These are phyloP conservation scores for Bruguiera parviflora DNA, from an alignment of 345 rosid genomes.

Conservation along the genomic window DNA sequence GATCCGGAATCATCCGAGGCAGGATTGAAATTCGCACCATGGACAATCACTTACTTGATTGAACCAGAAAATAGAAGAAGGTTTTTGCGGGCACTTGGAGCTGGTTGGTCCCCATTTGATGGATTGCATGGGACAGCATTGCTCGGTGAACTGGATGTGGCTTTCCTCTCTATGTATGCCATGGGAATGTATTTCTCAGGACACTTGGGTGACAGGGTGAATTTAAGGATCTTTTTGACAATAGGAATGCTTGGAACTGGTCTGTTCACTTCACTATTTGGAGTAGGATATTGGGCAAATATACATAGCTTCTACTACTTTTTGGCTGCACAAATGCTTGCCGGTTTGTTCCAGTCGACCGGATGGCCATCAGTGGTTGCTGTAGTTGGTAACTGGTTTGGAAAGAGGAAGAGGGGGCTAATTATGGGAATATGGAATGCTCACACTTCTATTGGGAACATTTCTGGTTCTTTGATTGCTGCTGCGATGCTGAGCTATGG, in stretches of 20 bases:
- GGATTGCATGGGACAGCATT: slow-evolving; percentile 57
- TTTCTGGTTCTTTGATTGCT: slow-evolving; percentile 67
- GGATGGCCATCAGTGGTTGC: slow-evolving; percentile 97
- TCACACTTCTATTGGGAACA: slow-evolving; percentile 81
- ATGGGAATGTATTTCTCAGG: slow-evolving; percentile 80
- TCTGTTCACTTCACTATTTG: slow-evolving; percentile 64
- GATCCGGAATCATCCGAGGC: slow-evolving; percentile 50
- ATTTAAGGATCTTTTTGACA: slow-evolving; percentile 65
- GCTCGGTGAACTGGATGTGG: slow-evolving; percentile 74
- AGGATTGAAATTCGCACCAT: slow-evolving; percentile 30
- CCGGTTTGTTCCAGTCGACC: slow-evolving; percentile 78
- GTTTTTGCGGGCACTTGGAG: slow-evolving; percentile 27
- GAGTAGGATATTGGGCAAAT: slow-evolving; percentile 61
- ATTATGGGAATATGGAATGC: slow-evolving; percentile 95
- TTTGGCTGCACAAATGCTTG: slow-evolving; percentile 55
- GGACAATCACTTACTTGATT: slow-evolving; percentile 21
- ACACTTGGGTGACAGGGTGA: slow-evolving; percentile 76
- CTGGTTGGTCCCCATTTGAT: slow-evolving; percentile 84
- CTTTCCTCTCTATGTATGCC: slow-evolving; percentile 67
- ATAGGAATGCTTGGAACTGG: slow-evolving; percentile 86
- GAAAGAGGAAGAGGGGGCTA: slow-evolving; percentile 79
- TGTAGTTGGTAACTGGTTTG: slow-evolving; percentile 81
- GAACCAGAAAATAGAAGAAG: slow-evolving; percentile 17
- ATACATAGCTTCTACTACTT: slow-evolving; percentile 63
- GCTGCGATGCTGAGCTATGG: slow-evolving; percentile 59